Base-by-base conservation (phyloP, 179 eudicot species). In the Drosera spatulata region DNA sequence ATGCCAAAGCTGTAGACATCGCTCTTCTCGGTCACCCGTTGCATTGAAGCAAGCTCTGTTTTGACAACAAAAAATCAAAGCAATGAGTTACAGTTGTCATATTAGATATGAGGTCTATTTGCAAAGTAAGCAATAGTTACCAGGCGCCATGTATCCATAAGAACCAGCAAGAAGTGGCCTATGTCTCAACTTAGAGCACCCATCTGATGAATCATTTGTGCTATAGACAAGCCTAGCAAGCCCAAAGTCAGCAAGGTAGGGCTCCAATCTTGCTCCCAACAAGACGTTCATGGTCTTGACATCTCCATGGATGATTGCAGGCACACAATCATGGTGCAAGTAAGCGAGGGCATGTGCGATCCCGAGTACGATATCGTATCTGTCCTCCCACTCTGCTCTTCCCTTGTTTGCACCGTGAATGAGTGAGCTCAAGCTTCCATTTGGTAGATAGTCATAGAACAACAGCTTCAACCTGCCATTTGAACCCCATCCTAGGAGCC, bases 91-190 rank as follows among this genome's bases (percentile, higher is more conserved):
- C 0, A 22, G 33, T 22, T 22, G 33, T 22, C 33, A 22, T 22
- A 22, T 22, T 1, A 22, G 33, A 22, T 22, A 22, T 22, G 33
- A 22, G 33, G 33, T 22, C 33, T 0, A 22, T 22, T 22, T 22
- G 2, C 41, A 55, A 33, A 39, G 2, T 33, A 3, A 33, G 8
- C 4, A 42, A 37, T 40, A 60, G 62, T 62, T 77, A 91, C 97
- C 97, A 8, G 97, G 96, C 71, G 97, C 97, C 96, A 91, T 91
- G 47, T 91, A 88, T 10, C 97, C 97, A 66, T 88, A 91, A 59
- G 97, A 85, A 56, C 97, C 97, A 52, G 96, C 96, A 5, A 91
- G 77, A 1, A 79, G 80, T 58, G 91, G 86, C 65, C 81, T 81
- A 43, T 73, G 88, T 46, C 57, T 75, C 61, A 66, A 69, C 69